A percentile compares a stretch with the other conserved stretches of the same genome.
Evolutionary conservation across 306 rosid species (phyloP).

Genomic region (Cicer pinnatifidum): DNA sequence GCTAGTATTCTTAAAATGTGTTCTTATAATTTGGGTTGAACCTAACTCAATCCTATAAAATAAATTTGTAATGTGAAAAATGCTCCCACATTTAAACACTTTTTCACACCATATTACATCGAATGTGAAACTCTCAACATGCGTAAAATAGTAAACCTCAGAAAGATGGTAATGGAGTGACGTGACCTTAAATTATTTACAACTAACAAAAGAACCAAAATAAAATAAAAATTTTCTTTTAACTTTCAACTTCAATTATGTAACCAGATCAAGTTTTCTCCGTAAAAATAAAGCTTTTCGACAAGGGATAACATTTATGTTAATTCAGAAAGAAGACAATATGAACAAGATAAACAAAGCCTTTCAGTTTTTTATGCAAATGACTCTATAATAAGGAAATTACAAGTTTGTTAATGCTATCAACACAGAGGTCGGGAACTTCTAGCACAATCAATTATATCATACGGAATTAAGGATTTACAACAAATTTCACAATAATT

Average conservation of each 20-base stretch:
- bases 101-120: neutral
- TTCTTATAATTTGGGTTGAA: too few relatives aligned
- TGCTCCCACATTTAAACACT: neutral
- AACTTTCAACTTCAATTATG: neutral
- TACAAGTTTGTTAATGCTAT: neutral
- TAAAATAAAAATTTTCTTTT: constrained; percentile 1
- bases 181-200: neutral
- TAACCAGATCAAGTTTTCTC: neutral
- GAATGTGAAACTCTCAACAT: neutral
- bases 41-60: neutral
- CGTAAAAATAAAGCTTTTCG: neutral
- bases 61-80: neutral
- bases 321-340: neutral
- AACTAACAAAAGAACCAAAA: neutral
- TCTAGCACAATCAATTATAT: neutral
- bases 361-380: neutral
- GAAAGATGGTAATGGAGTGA: neutral
- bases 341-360: neutral
- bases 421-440: neutral
- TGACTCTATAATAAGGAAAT: neutral
- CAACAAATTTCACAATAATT: neutral
- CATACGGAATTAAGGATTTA: neutral
- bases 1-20: too few relatives aligned
- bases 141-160: constrained; percentile 1
- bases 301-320: neutral